Evolutionary conservation across 1,139 yeast species (phyloP).

Genomic region (Suhomyces maxii): DNA sequence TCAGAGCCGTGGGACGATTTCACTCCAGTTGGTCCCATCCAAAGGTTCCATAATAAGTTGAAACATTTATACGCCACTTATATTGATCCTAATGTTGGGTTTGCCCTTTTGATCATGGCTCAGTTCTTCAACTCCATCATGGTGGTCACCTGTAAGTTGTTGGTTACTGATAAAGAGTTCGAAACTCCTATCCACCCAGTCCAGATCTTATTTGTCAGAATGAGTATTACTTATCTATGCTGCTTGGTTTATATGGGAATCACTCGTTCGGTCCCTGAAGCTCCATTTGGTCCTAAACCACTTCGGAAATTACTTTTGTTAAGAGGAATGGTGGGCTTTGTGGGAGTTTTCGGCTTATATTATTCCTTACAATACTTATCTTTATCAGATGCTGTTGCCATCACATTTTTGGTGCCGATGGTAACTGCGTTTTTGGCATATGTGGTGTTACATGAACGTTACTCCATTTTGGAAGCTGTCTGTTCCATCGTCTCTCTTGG

Average conservation of each 20-base stretch:
- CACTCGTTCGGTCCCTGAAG: slow-evolving; percentile 53
- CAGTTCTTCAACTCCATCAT: slow-evolving; percentile 75
- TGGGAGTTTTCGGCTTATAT: slow-evolving; percentile 77
- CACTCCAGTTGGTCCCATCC: neutral
- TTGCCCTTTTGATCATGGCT: slow-evolving; percentile 47
- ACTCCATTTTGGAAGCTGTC: slow-evolving; percentile 62
- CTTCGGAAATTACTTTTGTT: slow-evolving; percentile 53
- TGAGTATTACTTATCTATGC: slow-evolving; percentile 66
- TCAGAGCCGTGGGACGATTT: slow-evolving; percentile 6
- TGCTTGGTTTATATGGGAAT: slow-evolving; percentile 55
- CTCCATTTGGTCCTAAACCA: slow-evolving; percentile 70
- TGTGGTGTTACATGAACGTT: slow-evolving; percentile 64
- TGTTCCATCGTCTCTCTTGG: slow-evolving; percentile 68
- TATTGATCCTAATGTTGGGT: slow-evolving; percentile 34
- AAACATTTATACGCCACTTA: slow-evolving; percentile 7
- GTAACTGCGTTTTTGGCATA: slow-evolving; percentile 77
- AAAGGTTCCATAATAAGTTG: neutral
- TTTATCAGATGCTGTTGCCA: slow-evolving; percentile 73
- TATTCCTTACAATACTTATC: slow-evolving; percentile 73
- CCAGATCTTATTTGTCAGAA: slow-evolving; percentile 74
- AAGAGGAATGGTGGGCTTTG: slow-evolving; percentile 76
- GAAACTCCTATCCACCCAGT: slow-evolving; percentile 67
- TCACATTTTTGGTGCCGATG: slow-evolving; percentile 77
- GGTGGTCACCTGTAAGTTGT: slow-evolving; percentile 71
- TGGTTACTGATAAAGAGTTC: slow-evolving; percentile 61